Evolutionary conservation across 768 basidiomycete species (phyloP), one percentile per base, ranked within the genome.

Genomic region (Phlebiopsis gigantea): DNA sequence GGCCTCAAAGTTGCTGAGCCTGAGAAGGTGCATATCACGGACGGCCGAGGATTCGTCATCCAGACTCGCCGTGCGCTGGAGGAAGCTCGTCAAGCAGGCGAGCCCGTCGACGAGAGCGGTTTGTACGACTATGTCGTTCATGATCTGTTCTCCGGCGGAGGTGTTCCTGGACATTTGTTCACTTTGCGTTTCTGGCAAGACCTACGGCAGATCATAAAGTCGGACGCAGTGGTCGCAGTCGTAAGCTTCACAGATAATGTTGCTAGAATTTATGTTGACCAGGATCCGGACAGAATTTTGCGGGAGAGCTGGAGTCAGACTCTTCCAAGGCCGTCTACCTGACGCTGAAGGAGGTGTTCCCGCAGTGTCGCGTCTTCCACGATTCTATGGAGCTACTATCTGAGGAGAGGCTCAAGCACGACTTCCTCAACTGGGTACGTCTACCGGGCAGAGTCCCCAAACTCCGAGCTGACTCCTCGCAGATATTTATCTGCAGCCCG

Each of bases 111-210:
- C 8, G 12, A 39, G 34, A 39, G 34, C 34, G 34, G 17, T 2
- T 71, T 73, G 19, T 92, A 82, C 65, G 87, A 90, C 62, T 77
- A 87, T 59, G 81, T 93, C 41, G 75, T 96, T 0, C 96, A 98
- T 62, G 95, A 96, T 64, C 91, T 90, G 65, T 98, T 97, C 68
- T 93, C 93, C 8, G 96, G 95, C 8, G 96, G 96, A 2, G 84
- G 83, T n/a, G 85, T 98, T 2, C 93, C 96, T 0, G 34, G 34
- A 10, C 87, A 92, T 64, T 73, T 98, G 51, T 98, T 88, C 71
- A 90, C 93, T 0, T 41, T 79, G 28, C 86, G 94, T 62, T 95
- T 95, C 66, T 96, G 92, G 90, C 61, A 75, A 22, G 83, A 85
- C 53, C 66, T 96, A 51, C 85, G 81, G 63, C 64, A 68, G 1